Evolutionary conservation across 805 yeast genomes (phyloP), one percentile per base, ranked within the genome.

Genomic region (Lachancea lanzarotensis): DNA sequence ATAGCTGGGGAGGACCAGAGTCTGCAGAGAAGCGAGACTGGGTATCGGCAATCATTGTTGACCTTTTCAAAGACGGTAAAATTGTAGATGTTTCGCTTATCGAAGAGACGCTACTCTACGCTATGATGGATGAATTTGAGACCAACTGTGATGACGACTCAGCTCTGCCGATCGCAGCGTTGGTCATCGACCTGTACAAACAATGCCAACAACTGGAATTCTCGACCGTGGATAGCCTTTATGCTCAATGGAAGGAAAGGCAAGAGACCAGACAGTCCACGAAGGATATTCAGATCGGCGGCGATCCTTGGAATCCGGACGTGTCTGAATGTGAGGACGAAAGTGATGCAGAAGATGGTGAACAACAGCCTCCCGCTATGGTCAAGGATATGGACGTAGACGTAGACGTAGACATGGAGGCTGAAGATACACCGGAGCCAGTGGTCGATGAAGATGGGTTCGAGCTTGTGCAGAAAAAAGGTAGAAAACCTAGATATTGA

Each of bases 41-140:
- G 98, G 75, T 91, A 51, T 78, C 86, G 3, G 95, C 87, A 3
- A 69, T 86, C 12, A 78, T 91, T 2, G 76, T 89, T 25, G 97
- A 88, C 30, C 71, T 89, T 43, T 93, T 91, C 59, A 71, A 65
- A 36, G 69, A 70, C 7, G 81, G 75, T 38, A 75, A 71, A 41
- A 73, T 76, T 3, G 85, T 91, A 4, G 98, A 89, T 55, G 71
- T 84, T 2, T 81, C 78, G 32, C 76, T 84, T 51, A 77, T 93
- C 22, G 97, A 93, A 66, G 95, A 85, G 58, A 78, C 95, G 15
- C 69, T 93, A 48, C 69, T 84, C 42, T 84, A 84, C 59, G 93
- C 95, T 20, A 87, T 93, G 96, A 80, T 81, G 48, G 98, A 91
- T 66, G 99, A 93, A 64, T 93, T 91, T 58, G 97, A 88, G 47